Percentiles rank a stretch among this genome's conserved stretches.
These are phyloP conservation scores for Lignosus rhinocerotis DNA, from an alignment of 1,284 basidiomycete genomes.

Conservation along the genomic window DNA sequence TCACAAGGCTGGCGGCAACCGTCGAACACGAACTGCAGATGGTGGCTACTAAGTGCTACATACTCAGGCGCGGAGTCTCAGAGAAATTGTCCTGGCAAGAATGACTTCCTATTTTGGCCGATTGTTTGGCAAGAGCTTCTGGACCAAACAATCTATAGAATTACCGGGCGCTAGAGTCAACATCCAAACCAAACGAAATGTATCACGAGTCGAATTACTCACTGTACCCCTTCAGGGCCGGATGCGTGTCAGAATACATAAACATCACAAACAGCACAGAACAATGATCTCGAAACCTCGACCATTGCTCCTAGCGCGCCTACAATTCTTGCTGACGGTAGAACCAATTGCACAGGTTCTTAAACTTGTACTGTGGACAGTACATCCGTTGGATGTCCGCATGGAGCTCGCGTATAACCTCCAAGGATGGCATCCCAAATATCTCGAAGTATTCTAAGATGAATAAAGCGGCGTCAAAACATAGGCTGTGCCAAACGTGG, in stretches of 20 bases:
- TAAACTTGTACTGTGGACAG: background rate
- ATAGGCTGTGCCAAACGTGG: background rate
- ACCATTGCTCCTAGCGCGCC: background rate
- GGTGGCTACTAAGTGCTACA: background rate
- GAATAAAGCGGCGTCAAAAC: background rate
- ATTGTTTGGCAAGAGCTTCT: constrained; percentile 19
- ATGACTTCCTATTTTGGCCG: background rate
- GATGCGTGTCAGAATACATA: background rate
- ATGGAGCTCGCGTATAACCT: background rate
- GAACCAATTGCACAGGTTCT: constrained; percentile 7
- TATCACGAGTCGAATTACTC: no score
- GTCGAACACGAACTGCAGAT: no score
- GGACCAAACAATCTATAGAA: constrained; percentile 21
- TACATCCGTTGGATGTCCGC: background rate
- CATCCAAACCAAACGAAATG: background rate
- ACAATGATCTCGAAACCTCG: background rate
- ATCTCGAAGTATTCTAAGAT: background rate
- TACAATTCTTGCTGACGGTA: background rate
- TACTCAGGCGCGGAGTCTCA: background rate
- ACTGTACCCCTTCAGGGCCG: no score
- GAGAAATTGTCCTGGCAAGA: constrained; percentile 1
- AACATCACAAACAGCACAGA: background rate
- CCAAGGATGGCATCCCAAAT: background rate
- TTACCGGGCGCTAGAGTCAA: background rate
- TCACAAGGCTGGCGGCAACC: no score